phyloP scores from a whole-genome alignment of 176 grass and related monocot species.

The Bonia amplexicaulis region DNA sequence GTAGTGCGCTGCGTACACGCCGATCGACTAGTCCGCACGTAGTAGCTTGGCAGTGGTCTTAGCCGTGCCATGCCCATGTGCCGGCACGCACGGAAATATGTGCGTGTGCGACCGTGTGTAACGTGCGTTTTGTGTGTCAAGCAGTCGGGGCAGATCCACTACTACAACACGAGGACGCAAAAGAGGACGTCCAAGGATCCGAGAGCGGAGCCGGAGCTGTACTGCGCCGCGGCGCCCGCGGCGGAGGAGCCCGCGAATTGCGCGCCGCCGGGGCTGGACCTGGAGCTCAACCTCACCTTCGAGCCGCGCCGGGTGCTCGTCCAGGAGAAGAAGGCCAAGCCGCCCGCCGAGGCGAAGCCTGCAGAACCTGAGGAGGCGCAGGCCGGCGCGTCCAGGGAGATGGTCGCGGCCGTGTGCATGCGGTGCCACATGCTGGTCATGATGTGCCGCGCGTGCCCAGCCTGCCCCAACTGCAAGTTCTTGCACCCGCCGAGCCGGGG shows the following conservation, averaged over 20 bases:
- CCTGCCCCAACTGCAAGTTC: conserved; percentile 98
- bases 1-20: not conserved
- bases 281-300: conserved; percentile 79
- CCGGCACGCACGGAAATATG: not conserved
- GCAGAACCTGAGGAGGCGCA: not conserved
- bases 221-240: not conserved
- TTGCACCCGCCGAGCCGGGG: conserved; percentile 43
- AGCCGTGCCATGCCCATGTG: not conserved
- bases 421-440: conserved; percentile 90
- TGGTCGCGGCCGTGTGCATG: conserved; percentile 78
- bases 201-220: conserved; percentile 6
- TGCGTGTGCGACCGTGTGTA: not conserved
- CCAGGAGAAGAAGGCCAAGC: not conserved
- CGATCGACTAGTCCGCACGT: not conserved
- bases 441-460: conserved; percentile 65
- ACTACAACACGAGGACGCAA: conserved; percentile 90
- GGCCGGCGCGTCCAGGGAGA: conserved; percentile 45
- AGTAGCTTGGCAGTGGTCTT: too few species aligned
- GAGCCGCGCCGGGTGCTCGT: conserved; percentile 15
- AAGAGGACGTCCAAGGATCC: conserved; percentile 74
- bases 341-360: not conserved
- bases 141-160: conserved; percentile 79
- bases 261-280: conserved; percentile 45
- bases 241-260: conserved; percentile 26
- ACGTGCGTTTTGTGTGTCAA: not conserved